A percentile compares a stretch with the other conserved stretches of the same genome.
phyloP scores from a whole-genome alignment of 129 eudicot species.

The Helianthus tuberosus region DNA sequence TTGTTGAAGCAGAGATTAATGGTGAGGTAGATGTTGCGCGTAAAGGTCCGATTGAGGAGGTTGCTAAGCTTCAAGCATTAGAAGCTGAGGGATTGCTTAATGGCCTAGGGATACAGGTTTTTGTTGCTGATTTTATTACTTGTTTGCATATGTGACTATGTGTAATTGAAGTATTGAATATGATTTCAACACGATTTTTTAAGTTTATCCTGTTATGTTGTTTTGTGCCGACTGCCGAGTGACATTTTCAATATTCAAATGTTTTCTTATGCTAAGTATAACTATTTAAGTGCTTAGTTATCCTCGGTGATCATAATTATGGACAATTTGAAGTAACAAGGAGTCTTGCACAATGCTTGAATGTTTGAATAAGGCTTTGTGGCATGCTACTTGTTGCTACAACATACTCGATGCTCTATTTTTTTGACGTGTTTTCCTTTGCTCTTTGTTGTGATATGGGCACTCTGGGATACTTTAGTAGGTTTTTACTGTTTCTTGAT shows the following conservation, averaged over 20 bases:
- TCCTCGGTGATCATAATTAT: background rate
- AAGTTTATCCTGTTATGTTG: background rate
- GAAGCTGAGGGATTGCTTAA: constrained; percentile 78
- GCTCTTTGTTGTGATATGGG: background rate
- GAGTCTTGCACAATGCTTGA: background rate
- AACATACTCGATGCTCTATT: background rate
- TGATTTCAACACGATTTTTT: background rate
- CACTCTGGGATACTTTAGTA: background rate
- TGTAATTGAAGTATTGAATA: background rate
- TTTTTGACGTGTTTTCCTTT: background rate
- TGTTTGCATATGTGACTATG: constrained; percentile 1
- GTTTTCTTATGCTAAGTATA: background rate
- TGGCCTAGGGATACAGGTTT: constrained; percentile 71
- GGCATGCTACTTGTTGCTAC: background rate
- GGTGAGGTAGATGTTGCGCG: constrained; percentile 47
- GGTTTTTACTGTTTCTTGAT: constrained; percentile 8
- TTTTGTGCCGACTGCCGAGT: too few species aligned
- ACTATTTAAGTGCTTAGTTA: constrained; percentile 3
- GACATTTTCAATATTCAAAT: background rate
- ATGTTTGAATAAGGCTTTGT: constrained; percentile 11
- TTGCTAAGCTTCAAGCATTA: constrained; percentile 70
- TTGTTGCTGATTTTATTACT: background rate
- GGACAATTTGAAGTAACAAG: background rate
- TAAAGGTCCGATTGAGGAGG: constrained; percentile 83
- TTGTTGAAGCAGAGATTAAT: constrained; percentile 45